A percentile compares a stretch with the other conserved stretches of the same genome.
phyloP scores from a whole-genome alignment of 352 stramenopile species.

The Elongisporangium undulatum region DNA sequence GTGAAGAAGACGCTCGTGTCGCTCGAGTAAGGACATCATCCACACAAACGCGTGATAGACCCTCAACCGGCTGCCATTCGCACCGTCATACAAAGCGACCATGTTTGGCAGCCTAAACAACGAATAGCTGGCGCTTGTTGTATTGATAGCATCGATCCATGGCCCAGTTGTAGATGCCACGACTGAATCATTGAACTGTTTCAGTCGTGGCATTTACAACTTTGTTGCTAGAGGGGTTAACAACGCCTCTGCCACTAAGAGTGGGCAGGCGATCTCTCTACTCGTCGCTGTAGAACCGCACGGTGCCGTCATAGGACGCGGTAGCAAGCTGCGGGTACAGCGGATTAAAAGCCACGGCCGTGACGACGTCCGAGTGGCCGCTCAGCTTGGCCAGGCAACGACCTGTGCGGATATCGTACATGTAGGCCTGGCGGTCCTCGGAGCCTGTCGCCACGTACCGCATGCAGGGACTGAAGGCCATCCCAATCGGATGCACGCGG shows the following conservation, averaged over 20 bases:
- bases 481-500: slow-evolving; percentile 64
- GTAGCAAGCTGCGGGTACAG: slow-evolving; percentile 79
- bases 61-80: too few relatives aligned
- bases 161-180: too few relatives aligned
- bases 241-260: too few relatives aligned
- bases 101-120: too few relatives aligned
- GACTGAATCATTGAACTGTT: too few relatives aligned
- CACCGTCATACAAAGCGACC: too few relatives aligned
- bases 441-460: slow-evolving; percentile 86
- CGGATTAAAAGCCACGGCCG: slow-evolving; percentile 74
- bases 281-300: slow-evolving; percentile 49
- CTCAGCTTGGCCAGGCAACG: slow-evolving; percentile 50
- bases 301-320: slow-evolving; percentile 65
- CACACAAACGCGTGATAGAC: too few relatives aligned
- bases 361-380: slow-evolving; percentile 75
- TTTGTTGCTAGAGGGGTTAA: slow-evolving; percentile 10
- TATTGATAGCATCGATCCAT: too few relatives aligned
- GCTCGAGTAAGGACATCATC: too few relatives aligned
- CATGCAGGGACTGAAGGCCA: slow-evolving; percentile 88
- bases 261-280: too few relatives aligned
- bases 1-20: too few relatives aligned
- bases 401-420: slow-evolving; percentile 86
- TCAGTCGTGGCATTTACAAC: slow-evolving; percentile 7
- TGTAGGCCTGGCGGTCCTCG: slow-evolving; percentile 74
- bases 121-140: too few relatives aligned